Evolutionary conservation across 2,329 filamentous ascomycete species (phyloP), one percentile per base, ranked within the genome.

Genomic region (Chrysoporthe deuterocubensis): DNA sequence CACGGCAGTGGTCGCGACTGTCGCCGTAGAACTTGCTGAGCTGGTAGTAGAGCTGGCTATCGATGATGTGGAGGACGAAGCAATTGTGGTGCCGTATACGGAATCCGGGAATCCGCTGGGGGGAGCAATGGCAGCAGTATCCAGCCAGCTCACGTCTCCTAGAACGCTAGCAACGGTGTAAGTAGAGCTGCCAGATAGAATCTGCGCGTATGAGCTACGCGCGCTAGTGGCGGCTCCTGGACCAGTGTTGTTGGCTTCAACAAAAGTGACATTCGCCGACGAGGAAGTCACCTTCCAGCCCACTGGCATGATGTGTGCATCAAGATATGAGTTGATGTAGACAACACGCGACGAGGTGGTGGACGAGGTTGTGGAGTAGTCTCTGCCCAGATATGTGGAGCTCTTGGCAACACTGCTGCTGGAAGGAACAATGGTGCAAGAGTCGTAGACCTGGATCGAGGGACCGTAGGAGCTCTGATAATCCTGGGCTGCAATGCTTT

Each of bases 241-340:
- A 0, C 76, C 76, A 1, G 76, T 77, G 63, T 78, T 78, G 70
- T 78, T 78, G 9, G 72, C 72, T 61, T 78, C 76, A 1, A 70
- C 71, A 42, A 78, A 77, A 2, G 72, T 72, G 5, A 75, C 76
- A 21, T 62, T 62, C 44, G 75, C 76, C 2, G 73, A 72, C 0
- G 74, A 67, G 16, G 75, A 54, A 4, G 64, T 67, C 7, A 78
- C 52, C 54, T 72, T 71, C 75, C 75, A 77, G 3, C 75, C 75
- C 13, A 63, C 71, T 4, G 73, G 44, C 7, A 72, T 66, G 46
- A 77, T 74, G 18, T 77, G 75, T 0, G 52, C 72, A 42, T 76
- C 75, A 0, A 77, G 62, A 37, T 72, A 77, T 0, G 75, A 76
- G 69, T 76, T 76, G 56, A 76, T 69, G 46, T 73, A 75, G 0